These are phyloP conservation scores for Blastobotrys illinoisensis DNA, from an alignment of 1,139 yeast species.

Conservation along the genomic window DNA sequence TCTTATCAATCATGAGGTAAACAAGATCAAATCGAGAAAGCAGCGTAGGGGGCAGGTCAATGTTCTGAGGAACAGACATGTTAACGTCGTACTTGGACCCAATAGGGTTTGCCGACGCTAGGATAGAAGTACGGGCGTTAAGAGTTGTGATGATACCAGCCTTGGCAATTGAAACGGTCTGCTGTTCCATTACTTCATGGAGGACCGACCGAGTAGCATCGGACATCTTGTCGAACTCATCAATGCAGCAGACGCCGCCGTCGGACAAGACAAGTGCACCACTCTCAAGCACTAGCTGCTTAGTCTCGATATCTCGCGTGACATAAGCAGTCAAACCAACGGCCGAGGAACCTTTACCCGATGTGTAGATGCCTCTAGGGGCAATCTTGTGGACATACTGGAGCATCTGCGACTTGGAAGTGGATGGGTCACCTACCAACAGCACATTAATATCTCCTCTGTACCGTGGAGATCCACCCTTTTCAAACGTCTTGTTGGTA, in stretches of 20 bases:
- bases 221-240: conserved; percentile 96
- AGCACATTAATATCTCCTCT: conserved; percentile 92
- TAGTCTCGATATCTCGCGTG: conserved; percentile 89
- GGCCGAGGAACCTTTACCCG: conserved; percentile 98
- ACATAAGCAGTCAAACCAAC: conserved; percentile 97
- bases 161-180: conserved; percentile 94
- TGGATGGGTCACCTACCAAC: conserved; percentile 96
- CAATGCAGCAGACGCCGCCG: conserved; percentile 98
- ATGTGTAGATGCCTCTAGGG: conserved; percentile 95
- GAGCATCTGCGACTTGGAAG: conserved; percentile 88
- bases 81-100: conserved; percentile 92
- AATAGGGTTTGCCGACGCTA: conserved; percentile 98
- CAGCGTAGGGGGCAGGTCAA: conserved; percentile 93
- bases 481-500: conserved; percentile 76
- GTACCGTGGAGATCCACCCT: conserved; percentile 78
- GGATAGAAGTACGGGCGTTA: conserved; percentile 90
- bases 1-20: conserved; percentile 84
- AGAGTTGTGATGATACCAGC: conserved; percentile 97
- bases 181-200: conserved; percentile 99
- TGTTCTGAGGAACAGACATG: conserved; percentile 88
- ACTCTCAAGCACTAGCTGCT: conserved; percentile 85
- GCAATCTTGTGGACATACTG: conserved; percentile 96
- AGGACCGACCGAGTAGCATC: conserved; percentile 91
- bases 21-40: conserved; percentile 92
- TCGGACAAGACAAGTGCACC: conserved; percentile 96